Evolutionary conservation across 176 grass and related monocot species (phyloP).

Genomic region (Oryza brachyantha): DNA sequence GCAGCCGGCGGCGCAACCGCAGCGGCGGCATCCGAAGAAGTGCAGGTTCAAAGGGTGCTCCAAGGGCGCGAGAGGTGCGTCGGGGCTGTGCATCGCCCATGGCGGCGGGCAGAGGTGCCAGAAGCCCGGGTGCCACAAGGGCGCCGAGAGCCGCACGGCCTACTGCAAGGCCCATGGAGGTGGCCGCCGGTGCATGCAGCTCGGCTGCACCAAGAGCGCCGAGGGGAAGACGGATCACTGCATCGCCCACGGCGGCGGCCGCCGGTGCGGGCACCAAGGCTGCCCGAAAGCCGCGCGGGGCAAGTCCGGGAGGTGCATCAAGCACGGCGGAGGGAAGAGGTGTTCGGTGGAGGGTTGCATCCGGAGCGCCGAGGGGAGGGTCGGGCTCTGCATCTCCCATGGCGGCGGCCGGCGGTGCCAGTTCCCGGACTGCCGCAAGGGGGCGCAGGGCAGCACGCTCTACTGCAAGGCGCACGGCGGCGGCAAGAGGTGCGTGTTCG

Average conservation of each 20-base stretch:
- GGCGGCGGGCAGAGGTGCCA: constrained; percentile 77
- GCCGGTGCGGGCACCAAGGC: constrained; percentile 43
- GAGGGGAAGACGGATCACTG: constrained; percentile 79
- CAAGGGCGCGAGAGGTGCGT: constrained; percentile 63
- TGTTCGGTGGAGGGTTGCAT: constrained; percentile 56
- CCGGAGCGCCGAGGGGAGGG: constrained; percentile 58
- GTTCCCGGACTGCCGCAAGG: constrained; percentile 60
- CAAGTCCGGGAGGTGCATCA: constrained; percentile 74
- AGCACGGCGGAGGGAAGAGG: constrained; percentile 77
- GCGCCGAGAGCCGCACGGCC: constrained; percentile 61
- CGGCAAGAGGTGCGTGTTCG: constrained; percentile 63
- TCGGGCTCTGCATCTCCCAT: constrained; percentile 76
- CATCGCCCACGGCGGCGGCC: constrained; percentile 76
- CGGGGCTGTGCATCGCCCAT: constrained; percentile 67
- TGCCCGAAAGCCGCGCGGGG: constrained; percentile 69
- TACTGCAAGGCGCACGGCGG: constrained; percentile 82
- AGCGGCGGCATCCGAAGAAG: constrained; percentile 57
- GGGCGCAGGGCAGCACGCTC: constrained; percentile 71
- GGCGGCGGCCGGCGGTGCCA: constrained; percentile 74
- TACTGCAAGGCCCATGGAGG: constrained; percentile 85
- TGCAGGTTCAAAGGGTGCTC: constrained; percentile 78
- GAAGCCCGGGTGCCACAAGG: constrained; percentile 73
- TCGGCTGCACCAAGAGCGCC: constrained; percentile 79
- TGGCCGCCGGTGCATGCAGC: constrained; percentile 56
- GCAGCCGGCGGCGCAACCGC: background rate